Evolutionary conservation across 371 early-diverging fungal genomes (phyloP), one percentile per base, ranked within the genome.

Genomic region (Pancytospora philotis): DNA sequence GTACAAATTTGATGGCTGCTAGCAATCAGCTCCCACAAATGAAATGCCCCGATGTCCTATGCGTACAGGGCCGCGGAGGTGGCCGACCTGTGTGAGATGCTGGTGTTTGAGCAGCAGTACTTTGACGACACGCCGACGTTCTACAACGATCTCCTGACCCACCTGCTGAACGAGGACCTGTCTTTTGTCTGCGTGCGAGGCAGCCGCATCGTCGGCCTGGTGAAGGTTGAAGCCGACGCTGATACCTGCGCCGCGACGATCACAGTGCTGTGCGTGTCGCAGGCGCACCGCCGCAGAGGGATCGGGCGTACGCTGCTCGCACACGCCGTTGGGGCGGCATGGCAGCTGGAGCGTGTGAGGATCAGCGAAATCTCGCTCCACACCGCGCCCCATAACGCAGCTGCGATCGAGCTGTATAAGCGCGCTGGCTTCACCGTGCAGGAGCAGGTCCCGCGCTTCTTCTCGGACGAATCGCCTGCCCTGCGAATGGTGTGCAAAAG

Each of bases 61-160:
- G n/a, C n/a, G n/a, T n/a, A n/a, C n/a, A n/a, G n/a, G n/a, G n/a
- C n/a, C n/a, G n/a, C n/a, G n/a, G n/a, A n/a, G n/a, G n/a, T n/a
- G n/a, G n/a, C 25, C 4, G 49, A 62, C 32, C 34, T 48, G 28
- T 4, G 28, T 16, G 49, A 48, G 6, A 27, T 16, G 3, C 8
- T 50, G 16, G 51, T 59, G 28, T 6, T 62, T 4, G 62, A 62
- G 51, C 62, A 62, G 34, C 25, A 13, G 13, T 62, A 62, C 51
- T 62, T 62, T 48, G 30, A 62, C 51, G 62, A 62, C 27, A 57
- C 22, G 45, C 30, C 16, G 31, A 50, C 13, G 4, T 28, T 50
- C 4, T 3, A 8, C 16, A 6, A 59, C 8, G 65, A 64, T 53
- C 4, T 58, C 4, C 32, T 51, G 4, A 36, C 39, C 25, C 27